Conservation (phyloP, 177 flowering plant genomes). For the Vitis hybrid region DNA sequence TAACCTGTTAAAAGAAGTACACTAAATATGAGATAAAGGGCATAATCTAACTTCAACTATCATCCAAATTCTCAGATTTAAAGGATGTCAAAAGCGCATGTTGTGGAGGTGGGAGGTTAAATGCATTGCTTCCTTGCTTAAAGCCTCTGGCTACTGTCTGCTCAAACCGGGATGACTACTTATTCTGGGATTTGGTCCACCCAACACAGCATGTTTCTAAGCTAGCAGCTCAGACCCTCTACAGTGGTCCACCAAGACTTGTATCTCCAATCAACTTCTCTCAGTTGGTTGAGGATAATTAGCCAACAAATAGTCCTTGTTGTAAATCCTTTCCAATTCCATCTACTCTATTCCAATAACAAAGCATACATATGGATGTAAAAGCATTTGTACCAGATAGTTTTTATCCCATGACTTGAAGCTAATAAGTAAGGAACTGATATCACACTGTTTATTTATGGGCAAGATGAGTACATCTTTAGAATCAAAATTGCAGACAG, state of each 20-base stretch:
- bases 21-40: not conserved
- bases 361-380: not conserved
- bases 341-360: not conserved
- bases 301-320: not conserved
- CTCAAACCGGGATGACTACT: conserved; percentile 22
- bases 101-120: conserved; percentile 36
- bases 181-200: conserved; percentile 49
- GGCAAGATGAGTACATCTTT: too few species aligned
- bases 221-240: conserved; percentile 36
- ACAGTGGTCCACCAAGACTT: conserved; percentile 22
- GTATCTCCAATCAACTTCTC: conserved; percentile 40
- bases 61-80: conserved; percentile 19
- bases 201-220: conserved; percentile 37
- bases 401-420: too few species aligned
- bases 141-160: conserved; percentile 26
- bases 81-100: conserved; percentile 30
- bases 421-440: too few species aligned
- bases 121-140: conserved; percentile 8
- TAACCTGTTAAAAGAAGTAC: not conserved
- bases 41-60: not conserved
- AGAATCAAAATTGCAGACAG: too few species aligned
- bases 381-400: too few species aligned
- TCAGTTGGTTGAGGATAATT: conserved; percentile 19
- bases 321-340: not conserved
- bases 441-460: too few species aligned